Evolutionary conservation across 371 early-diverging fungal genomes (phyloP), one percentile per base, ranked within the genome.

Genomic region (Mortierella polycephala): DNA sequence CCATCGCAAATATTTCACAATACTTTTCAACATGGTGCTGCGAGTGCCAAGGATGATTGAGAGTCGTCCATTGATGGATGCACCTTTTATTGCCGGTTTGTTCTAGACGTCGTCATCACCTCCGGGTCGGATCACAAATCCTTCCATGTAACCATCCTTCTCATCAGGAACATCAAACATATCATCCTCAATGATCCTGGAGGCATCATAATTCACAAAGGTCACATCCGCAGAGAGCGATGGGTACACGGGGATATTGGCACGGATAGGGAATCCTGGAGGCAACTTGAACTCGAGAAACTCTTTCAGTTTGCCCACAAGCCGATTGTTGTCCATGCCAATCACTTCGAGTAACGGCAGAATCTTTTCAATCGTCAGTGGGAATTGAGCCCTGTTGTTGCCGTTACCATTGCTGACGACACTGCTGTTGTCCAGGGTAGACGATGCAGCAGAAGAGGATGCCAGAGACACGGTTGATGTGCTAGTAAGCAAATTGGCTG

Each of bases 221-320:
- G 79, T 77, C 9, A 77, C 79, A 52, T 77, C 79, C 12, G 79
- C 79, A n/a, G 72, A 72, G 12, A 82, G 45, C 37, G 74, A 67
- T 7, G 82, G 77, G 45, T 73, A 71, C 16, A 82, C 67, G 1
- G 82, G 82, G 50, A 82, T 76, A 13, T 76, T 69, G 30, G 77
- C 79, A 6, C 77, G 64, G 64, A 82, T 73, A 4, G 82, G 82
- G 67, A 82, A 82, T 0, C 82, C 82, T 5, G 82, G 77, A 2
- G 82, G 82, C 13, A 82, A 20, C 41, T 77, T 69, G 62, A 63
- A 73, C 64, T 77, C 70, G 30, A 82, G 58, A 51, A 82, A 75
- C 58, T 82, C 70, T 41, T 59, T 64, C 41, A 82, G 53, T 40
- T 82, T 77, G 56, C 73, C 74, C 30, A 77, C 82, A 37, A 82